Conservation (phyloP, 352 stramenopile genomes). For the Pythium brassicae region DNA sequence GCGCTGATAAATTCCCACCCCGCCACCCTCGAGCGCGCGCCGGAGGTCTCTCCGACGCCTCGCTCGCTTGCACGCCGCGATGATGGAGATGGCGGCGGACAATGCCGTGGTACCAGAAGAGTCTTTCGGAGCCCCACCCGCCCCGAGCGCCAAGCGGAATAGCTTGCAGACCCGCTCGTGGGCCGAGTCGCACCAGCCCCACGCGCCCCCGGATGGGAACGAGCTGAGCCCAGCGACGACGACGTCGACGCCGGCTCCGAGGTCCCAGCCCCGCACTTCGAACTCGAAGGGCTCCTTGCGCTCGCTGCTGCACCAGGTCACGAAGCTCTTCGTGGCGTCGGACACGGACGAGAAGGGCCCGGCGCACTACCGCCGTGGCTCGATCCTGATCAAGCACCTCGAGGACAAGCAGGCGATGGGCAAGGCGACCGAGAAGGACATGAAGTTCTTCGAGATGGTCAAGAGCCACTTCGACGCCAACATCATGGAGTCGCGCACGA, state of each 20-base stretch:
- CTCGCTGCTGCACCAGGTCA: slow-evolving; percentile 32
- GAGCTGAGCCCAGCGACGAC: background rate
- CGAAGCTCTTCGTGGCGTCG: slow-evolving; percentile 29
- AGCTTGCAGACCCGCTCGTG: background rate
- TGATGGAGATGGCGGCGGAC: slow-evolving; percentile 16
- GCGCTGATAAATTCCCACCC: too few species aligned
- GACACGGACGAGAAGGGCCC: slow-evolving; percentile 38
- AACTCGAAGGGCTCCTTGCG: slow-evolving; percentile 19
- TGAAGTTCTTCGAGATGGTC: slow-evolving; percentile 80
- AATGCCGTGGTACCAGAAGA: slow-evolving; percentile 16
- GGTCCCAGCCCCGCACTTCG: background rate
- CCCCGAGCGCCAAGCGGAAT: background rate
- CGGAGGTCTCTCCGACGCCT: background rate
- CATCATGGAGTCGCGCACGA: slow-evolving; percentile 66
- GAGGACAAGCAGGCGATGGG: slow-evolving; percentile 58
- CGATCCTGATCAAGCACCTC: slow-evolving; percentile 68
- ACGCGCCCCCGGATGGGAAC: background rate
- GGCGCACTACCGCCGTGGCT: slow-evolving; percentile 60
- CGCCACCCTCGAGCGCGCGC: background rate
- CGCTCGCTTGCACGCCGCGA: background rate
- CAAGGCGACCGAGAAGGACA: slow-evolving; percentile 59
- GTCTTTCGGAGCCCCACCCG: background rate
- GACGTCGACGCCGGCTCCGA: slow-evolving; percentile 4
- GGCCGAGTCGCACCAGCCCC: slow-evolving; percentile 1
- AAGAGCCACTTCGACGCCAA: slow-evolving; percentile 68